Percentiles rank a stretch among this genome's conserved stretches.
Conservation (phyloP, 169 alveolate genomes). For the Cryptosporidium tyzzeri region DNA sequence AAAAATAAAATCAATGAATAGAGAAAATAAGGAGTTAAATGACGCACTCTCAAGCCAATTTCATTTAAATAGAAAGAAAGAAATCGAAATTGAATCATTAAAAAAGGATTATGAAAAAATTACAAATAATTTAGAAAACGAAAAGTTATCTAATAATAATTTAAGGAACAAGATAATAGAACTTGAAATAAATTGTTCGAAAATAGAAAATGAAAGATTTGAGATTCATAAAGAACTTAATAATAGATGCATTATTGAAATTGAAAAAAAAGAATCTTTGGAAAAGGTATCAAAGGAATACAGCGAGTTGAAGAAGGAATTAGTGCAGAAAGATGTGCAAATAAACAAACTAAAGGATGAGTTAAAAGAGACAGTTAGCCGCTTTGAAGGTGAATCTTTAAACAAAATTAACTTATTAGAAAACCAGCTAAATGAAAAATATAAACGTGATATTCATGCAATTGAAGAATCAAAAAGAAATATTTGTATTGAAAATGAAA, state of each 20-base stretch:
- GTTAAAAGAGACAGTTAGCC: not conserved
- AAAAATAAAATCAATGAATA: slow-evolving; percentile 21
- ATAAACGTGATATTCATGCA: not conserved
- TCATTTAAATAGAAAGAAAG: slow-evolving; percentile 56
- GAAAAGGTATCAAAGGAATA: slow-evolving; percentile 24
- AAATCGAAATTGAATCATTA: slow-evolving; percentile 25
- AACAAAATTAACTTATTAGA: not conserved
- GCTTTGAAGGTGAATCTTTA: not conserved
- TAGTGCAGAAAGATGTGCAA: slow-evolving; percentile 6
- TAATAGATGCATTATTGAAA: slow-evolving; percentile 24
- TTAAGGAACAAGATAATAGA: slow-evolving; percentile 7
- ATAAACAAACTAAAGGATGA: not conserved
- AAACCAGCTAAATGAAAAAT: slow-evolving; percentile 4
- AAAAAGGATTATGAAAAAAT: not conserved
- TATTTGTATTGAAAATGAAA: slow-evolving; percentile 38
- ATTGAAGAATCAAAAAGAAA: slow-evolving; percentile 22
- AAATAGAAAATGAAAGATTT: slow-evolving; percentile 50
- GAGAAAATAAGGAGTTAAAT: slow-evolving; percentile 66
- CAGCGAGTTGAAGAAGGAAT: slow-evolving; percentile 17
- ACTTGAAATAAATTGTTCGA: slow-evolving; percentile 22
- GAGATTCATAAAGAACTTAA: slow-evolving; percentile 68
- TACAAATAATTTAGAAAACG: slow-evolving; percentile 21
- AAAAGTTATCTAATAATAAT: slow-evolving; percentile 1
- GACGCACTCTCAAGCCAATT: slow-evolving; percentile 70
- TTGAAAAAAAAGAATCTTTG: slow-evolving; percentile 34